phyloP scores from a whole-genome alignment of 73 alveolate species.

The Paramecium octaurelia region DNA sequence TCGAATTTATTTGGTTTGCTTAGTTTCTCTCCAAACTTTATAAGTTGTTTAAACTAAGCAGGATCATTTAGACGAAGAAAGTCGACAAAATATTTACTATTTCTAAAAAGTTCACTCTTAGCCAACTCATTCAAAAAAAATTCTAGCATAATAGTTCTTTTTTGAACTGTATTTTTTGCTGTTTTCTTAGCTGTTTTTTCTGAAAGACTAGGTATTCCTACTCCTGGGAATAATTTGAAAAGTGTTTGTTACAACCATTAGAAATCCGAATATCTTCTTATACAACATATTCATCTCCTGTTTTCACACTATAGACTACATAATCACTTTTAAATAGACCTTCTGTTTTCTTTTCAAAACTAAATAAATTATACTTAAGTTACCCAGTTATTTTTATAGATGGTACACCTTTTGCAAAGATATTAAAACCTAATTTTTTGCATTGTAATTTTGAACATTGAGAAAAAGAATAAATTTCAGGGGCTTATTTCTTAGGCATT shows the following conservation, averaged over 20 bases:
- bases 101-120: not conserved
- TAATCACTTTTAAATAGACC: slow-evolving; percentile 34
- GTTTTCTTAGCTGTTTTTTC: not conserved
- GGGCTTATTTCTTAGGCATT: not conserved
- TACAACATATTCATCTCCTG: not conserved
- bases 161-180: not conserved
- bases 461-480: not conserved
- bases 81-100: slow-evolving; percentile 21
- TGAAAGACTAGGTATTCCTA: not conserved
- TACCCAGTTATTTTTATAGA: slow-evolving; percentile 34
- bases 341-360: slow-evolving; percentile 11
- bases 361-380: not conserved
- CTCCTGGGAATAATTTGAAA: not conserved
- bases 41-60: not conserved
- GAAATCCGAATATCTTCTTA: slow-evolving; percentile 31
- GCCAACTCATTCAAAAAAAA: slow-evolving; percentile 7
- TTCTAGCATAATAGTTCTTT: slow-evolving; percentile 20
- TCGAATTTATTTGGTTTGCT: slow-evolving; percentile 11
- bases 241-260: not conserved
- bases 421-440: slow-evolving; percentile 14
- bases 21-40: slow-evolving; percentile 22
- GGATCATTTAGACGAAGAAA: not conserved
- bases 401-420: not conserved
- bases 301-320: not conserved
- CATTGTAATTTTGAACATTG: not conserved